Percentiles rank a stretch among this genome's conserved stretches.
These are phyloP conservation scores for Annulohypoxylon truncatum DNA, from an alignment of 2,329 filamentous ascomycete species.

Conservation along the genomic window DNA sequence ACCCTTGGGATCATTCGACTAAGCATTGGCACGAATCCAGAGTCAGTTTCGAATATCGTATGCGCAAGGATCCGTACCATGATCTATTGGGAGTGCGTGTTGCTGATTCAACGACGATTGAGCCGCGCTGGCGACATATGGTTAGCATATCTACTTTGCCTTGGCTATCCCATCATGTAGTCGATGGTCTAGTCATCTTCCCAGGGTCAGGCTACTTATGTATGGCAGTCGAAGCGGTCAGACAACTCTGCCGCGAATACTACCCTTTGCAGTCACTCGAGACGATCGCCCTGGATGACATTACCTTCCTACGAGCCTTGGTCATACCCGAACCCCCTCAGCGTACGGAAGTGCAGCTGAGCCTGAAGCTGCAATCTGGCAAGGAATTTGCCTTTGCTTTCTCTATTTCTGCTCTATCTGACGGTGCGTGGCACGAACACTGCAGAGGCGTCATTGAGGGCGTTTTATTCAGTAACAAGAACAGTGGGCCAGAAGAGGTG, in stretches of 20 bases:
- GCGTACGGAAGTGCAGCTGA: conserved; percentile 28
- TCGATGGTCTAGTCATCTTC: conserved; percentile 36
- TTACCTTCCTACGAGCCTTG: conserved; percentile 25
- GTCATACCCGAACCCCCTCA: conserved; percentile 24
- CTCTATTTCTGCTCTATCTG: conserved; percentile 9
- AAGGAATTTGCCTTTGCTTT: conserved; percentile 5
- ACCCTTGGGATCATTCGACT: conserved; percentile 55
- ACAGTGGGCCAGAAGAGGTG: no score
- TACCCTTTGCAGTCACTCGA: background rate
- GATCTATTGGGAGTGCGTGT: conserved; percentile 47
- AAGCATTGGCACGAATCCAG: conserved; percentile 54
- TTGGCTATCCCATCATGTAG: conserved; percentile 16
- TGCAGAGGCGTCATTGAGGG: no score
- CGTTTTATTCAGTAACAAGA: no score
- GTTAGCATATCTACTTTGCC: background rate
- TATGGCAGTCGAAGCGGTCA: conserved; percentile 36
- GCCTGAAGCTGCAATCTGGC: conserved; percentile 8
- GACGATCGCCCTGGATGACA: conserved; percentile 18
- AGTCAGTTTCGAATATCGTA: conserved; percentile 47
- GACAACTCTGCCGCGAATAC: background rate
- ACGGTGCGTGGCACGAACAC: no score
- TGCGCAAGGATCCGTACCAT: conserved; percentile 43
- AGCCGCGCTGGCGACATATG: conserved; percentile 57
- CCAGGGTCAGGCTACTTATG: conserved; percentile 39
- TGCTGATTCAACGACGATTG: conserved; percentile 45